phyloP scores from a whole-genome alignment of 441 rosid species.

The Isatis lusitanica region DNA sequence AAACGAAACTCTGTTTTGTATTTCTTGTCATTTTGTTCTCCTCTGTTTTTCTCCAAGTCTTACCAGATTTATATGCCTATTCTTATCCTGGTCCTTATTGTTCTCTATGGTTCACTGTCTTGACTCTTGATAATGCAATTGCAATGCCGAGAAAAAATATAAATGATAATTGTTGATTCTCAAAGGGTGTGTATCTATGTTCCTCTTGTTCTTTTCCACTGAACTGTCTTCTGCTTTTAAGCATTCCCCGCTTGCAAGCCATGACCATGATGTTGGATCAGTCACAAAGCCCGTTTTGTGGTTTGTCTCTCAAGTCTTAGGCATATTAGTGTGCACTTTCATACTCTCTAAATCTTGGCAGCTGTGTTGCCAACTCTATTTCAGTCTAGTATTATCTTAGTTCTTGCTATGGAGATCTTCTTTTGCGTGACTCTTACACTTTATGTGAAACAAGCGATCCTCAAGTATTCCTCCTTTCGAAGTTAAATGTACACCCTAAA shows the following conservation, averaged over 20 bases:
- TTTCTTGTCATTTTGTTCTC: not conserved
- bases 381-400: not conserved
- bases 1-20: not conserved
- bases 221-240: not conserved
- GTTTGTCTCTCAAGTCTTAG: not conserved
- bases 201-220: not conserved
- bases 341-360: not conserved
- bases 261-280: not conserved
- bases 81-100: not conserved
- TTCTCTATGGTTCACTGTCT: not conserved
- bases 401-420: not conserved
- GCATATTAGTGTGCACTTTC: not conserved
- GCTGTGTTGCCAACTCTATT: not conserved
- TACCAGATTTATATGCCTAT: not conserved
- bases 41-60: not conserved
- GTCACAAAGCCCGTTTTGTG: slow-evolving; percentile 4
- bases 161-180: not conserved
- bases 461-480: not conserved
- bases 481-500: not conserved
- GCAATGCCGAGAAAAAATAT: not conserved
- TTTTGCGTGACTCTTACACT: not conserved
- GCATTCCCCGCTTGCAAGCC: not conserved
- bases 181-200: not conserved
- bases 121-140: not conserved
- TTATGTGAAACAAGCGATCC: not conserved